These are phyloP conservation scores for Hypholoma fasciculare DNA, from an alignment of 768 basidiomycete genomes.

Conservation along the genomic window DNA sequence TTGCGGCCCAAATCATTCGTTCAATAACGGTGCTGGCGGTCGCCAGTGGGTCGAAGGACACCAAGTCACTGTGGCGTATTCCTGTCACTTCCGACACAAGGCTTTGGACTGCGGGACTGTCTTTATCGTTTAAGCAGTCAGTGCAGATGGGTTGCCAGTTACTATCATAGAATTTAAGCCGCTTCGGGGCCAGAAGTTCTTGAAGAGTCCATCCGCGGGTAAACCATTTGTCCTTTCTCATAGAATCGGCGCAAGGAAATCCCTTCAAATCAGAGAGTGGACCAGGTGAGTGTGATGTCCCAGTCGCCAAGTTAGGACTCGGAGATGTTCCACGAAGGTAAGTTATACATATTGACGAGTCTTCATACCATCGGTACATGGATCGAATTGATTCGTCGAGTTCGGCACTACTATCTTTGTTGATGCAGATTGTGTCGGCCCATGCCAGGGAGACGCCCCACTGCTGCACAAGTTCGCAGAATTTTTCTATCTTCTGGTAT, in stretches of 20 bases:
- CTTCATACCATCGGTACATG: neutral
- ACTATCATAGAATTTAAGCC: neutral
- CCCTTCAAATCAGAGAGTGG: too few species aligned
- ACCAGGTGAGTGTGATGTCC: too few species aligned
- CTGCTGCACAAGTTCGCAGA: neutral
- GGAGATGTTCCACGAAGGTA: neutral
- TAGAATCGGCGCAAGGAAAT: too few species aligned
- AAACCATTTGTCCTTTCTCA: neutral
- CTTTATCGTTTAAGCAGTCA: neutral
- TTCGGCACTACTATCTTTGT: neutral
- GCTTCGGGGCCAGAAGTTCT: neutral
- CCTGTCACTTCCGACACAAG: neutral
- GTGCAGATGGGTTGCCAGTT: neutral
- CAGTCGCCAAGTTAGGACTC: too few species aligned
- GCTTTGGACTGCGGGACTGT: neutral
- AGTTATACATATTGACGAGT: neutral
- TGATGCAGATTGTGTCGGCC: neutral
- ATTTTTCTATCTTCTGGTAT: neutral
- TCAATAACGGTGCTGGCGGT: neutral
- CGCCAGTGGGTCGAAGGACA: neutral
- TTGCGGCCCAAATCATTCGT: conserved; percentile 5
- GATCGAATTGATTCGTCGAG: neutral
- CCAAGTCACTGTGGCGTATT: neutral
- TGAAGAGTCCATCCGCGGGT: conserved; percentile 7
- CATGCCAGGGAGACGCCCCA: neutral